These are phyloP conservation scores for Chlamydomonas sp. DNA, from an alignment of 139 green algal genomes.

Conservation along the genomic window DNA sequence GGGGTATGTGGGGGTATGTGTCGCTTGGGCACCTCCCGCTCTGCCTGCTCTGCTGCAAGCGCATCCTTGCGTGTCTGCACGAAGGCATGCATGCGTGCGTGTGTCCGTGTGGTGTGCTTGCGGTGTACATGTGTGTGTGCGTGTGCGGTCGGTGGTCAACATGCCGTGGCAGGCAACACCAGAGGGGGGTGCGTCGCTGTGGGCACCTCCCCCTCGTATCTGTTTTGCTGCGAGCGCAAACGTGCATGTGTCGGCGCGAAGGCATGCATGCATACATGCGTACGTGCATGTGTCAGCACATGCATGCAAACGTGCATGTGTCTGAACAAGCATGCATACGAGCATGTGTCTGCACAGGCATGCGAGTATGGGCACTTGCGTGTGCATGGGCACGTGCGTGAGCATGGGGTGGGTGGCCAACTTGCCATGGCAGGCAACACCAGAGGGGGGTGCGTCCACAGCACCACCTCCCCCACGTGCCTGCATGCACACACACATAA, in stretches of 20 bases:
- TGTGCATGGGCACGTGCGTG: neutral
- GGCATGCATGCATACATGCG: slow-evolving; percentile 10
- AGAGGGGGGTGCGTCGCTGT: neutral
- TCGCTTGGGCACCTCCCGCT: too few species aligned
- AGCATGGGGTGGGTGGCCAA: slow-evolving; percentile 23
- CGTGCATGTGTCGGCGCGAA: neutral
- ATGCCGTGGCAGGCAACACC: neutral
- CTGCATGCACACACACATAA: slow-evolving; percentile 14
- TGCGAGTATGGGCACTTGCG: slow-evolving; percentile 15
- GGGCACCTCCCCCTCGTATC: neutral
- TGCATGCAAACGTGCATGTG: slow-evolving; percentile 4
- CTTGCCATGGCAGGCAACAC: too few species aligned
- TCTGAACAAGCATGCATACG: neutral
- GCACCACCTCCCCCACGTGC: slow-evolving; percentile 26
- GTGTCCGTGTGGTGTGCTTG: too few species aligned
- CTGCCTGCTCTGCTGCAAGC: too few species aligned
- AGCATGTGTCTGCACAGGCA: slow-evolving; percentile 15
- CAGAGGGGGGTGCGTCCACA: too few species aligned
- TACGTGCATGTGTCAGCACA: neutral
- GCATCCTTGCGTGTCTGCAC: too few species aligned
- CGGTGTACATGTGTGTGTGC: too few species aligned
- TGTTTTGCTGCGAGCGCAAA: neutral
- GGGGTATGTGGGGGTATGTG: too few species aligned
- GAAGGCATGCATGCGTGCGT: too few species aligned
- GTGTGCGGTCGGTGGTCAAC: neutral